These are phyloP conservation scores for Trichoderma afroharzianum DNA, from an alignment of 2,329 filamentous ascomycete species.

Conservation along the genomic window DNA sequence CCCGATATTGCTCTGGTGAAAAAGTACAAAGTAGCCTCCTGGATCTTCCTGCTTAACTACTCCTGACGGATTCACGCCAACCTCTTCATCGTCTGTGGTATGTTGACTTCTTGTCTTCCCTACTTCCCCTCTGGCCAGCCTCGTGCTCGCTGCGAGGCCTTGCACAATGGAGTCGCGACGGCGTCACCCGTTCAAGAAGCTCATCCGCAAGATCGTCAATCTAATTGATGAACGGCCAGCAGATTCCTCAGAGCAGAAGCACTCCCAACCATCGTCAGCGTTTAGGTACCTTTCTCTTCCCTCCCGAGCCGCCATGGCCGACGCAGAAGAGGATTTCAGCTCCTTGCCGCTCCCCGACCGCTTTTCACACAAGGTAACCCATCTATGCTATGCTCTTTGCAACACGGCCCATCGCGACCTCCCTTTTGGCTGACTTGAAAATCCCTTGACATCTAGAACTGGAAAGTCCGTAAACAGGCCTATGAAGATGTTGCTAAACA, in stretches of 20 bases:
- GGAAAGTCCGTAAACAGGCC: slow-evolving; percentile 94
- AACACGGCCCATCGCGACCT: not conserved
- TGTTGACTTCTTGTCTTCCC: slow-evolving; percentile 4
- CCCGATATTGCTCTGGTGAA: not conserved
- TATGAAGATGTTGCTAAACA: slow-evolving; percentile 90
- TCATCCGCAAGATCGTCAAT: slow-evolving; percentile 31
- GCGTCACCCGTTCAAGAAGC: slow-evolving; percentile 28
- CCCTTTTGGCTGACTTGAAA: not conserved
- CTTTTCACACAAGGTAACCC: slow-evolving; percentile 72
- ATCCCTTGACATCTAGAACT: slow-evolving; percentile 52
- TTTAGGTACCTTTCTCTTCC: slow-evolving; percentile 11
- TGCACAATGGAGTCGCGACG: slow-evolving; percentile 25
- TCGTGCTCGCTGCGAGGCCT: not conserved
- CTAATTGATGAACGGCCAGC: slow-evolving; percentile 21
- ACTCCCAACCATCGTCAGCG: slow-evolving; percentile 3
- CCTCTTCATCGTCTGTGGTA: slow-evolving; percentile 11
- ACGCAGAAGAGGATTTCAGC: slow-evolving; percentile 78
- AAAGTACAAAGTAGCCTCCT: slow-evolving; percentile 1
- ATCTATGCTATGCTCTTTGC: slow-evolving; percentile 12
- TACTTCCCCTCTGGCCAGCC: not conserved
- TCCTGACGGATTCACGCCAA: slow-evolving; percentile 11
- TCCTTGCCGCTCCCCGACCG: slow-evolving; percentile 74
- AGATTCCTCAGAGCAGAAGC: slow-evolving; percentile 20
- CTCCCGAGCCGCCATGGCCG: slow-evolving; percentile 59
- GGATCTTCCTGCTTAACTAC: slow-evolving; percentile 1